phyloP scores from a whole-genome alignment of 208 protist genomes.

The Trypanosoma conorhini region DNA sequence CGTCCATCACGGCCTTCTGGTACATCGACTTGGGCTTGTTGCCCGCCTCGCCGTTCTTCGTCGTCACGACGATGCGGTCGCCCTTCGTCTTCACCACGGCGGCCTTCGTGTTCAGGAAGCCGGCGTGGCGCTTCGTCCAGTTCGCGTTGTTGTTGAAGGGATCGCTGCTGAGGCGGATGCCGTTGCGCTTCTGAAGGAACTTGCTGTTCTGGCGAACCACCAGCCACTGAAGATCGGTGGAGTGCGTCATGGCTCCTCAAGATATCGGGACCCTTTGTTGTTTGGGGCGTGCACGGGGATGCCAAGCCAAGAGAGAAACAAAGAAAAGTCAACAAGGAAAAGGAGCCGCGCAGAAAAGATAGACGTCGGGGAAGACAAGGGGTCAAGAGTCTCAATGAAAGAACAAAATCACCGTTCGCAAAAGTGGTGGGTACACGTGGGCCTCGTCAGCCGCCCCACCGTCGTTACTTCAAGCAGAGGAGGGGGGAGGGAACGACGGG shows the following conservation, averaged over 20 bases:
- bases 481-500: too few species aligned
- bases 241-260: slow-evolving; percentile 66
- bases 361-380: too few species aligned
- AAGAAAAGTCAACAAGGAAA: slow-evolving; percentile 2
- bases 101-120: slow-evolving; percentile 74
- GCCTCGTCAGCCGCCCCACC: too few species aligned
- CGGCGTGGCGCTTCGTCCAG: slow-evolving; percentile 85
- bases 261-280: slow-evolving; percentile 1
- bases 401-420: too few species aligned
- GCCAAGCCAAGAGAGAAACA: not conserved
- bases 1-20: slow-evolving; percentile 63
- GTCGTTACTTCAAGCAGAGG: too few species aligned
- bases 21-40: slow-evolving; percentile 85
- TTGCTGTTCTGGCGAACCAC: slow-evolving; percentile 84
- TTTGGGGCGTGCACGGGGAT: not conserved
- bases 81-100: slow-evolving; percentile 77
- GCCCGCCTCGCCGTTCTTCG: slow-evolving; percentile 67
- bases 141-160: slow-evolving; percentile 90
- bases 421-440: too few species aligned
- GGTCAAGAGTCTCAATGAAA: too few species aligned
- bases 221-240: slow-evolving; percentile 85
- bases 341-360: not conserved
- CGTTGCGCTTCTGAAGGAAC: slow-evolving; percentile 84
- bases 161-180: slow-evolving; percentile 80
- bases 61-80: slow-evolving; percentile 61